Conservation (phyloP, 106 monocot species). For the Gastrodia elata region DNA sequence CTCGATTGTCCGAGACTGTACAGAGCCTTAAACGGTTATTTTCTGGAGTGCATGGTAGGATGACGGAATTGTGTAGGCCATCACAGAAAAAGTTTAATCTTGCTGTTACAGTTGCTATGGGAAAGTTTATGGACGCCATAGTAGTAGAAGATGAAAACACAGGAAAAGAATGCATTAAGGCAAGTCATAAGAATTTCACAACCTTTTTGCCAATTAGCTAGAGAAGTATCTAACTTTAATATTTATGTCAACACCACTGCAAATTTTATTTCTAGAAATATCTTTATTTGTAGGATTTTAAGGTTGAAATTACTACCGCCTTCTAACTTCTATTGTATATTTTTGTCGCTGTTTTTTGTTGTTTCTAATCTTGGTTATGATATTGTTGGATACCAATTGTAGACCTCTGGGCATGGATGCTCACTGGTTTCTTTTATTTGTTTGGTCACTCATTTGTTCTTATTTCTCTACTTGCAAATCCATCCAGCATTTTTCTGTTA, state of each 20-base stretch:
- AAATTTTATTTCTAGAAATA: not conserved
- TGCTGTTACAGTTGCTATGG: slow-evolving; percentile 99
- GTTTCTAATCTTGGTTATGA: not conserved
- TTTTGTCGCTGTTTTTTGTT: not conserved
- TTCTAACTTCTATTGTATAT: not conserved
- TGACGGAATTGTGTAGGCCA: slow-evolving; percentile 95
- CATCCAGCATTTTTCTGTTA: not conserved
- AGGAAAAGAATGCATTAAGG: slow-evolving; percentile 99
- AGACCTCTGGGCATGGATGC: not conserved
- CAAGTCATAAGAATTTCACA: slow-evolving; percentile 8
- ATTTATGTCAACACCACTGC: not conserved
- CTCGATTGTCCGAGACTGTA: slow-evolving; percentile 79
- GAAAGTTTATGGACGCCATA: slow-evolving; percentile 99
- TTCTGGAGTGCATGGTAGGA: slow-evolving; percentile 91
- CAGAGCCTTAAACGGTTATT: slow-evolving; percentile 85
- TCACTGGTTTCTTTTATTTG: not conserved
- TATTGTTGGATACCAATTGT: not conserved
- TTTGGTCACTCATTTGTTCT: not conserved
- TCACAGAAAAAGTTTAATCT: slow-evolving; percentile 86
- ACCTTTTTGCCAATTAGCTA: not conserved
- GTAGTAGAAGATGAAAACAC: slow-evolving; percentile 97
- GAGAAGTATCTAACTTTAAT: not conserved
- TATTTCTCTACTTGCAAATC: not conserved
- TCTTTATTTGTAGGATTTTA: not conserved
- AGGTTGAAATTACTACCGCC: not conserved